Percentiles rank a stretch among this genome's conserved stretches.
Evolutionary conservation across 148 eudicot species (phyloP).

Genomic region (Silene conica): DNA sequence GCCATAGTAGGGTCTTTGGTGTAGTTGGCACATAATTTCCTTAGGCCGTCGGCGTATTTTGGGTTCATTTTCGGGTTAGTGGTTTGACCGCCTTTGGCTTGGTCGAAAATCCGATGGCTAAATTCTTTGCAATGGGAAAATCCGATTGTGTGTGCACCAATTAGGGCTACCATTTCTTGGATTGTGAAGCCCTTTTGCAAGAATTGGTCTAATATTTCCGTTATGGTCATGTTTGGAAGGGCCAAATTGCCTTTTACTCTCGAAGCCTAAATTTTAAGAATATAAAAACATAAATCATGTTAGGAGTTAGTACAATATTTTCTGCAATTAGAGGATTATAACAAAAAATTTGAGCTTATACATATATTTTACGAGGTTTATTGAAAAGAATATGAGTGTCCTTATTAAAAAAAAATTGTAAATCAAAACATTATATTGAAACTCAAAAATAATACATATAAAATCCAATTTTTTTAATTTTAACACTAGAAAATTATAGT

Average conservation of each 20-base stretch:
- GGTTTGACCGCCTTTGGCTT: conserved; percentile 28
- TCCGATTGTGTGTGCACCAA: conserved; percentile 76
- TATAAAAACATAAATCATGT: no score
- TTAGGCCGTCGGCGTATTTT: conserved; percentile 39
- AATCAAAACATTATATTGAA: no score
- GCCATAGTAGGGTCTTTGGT: conserved; percentile 43
- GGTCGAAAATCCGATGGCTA: conserved; percentile 50
- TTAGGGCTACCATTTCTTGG: conserved; percentile 66
- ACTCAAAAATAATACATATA: no score
- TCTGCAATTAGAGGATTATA: no score
- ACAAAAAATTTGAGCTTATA: no score
- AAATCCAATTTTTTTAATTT: no score
- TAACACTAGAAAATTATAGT: no score
- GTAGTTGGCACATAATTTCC: conserved; percentile 56
- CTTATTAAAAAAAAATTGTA: no score
- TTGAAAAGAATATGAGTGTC: no score
- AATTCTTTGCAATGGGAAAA: conserved; percentile 73
- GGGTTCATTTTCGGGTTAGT: conserved; percentile 57
- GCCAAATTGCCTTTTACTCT: conserved; percentile 50
- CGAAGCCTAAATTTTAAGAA: no score
- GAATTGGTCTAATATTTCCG: conserved; percentile 46
- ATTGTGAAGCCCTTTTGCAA: conserved; percentile 41
- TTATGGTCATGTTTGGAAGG: conserved; percentile 51
- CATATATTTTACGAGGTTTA: no score
- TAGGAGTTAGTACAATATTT: no score